Base-by-base conservation (phyloP, 75 land plant species). In the Adiantum capillusveneris region DNA sequence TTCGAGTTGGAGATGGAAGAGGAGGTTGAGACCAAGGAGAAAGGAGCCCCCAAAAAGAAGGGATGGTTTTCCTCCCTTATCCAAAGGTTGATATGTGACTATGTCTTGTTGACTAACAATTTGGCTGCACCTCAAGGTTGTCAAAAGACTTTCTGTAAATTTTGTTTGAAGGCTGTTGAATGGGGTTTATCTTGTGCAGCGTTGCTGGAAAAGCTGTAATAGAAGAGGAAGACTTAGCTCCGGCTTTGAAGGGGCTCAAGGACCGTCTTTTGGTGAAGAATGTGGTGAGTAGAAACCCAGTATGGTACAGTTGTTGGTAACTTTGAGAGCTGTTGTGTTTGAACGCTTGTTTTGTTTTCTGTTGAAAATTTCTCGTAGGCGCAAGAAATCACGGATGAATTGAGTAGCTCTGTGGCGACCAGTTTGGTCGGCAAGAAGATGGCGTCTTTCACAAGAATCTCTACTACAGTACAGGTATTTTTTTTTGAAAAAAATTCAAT, bases 201-300 rank as follows among this genome's bases (percentile, higher is more conserved):
- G 94, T 94, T 70, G 64, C 98, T n/a, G 98, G 98, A 6, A 94
- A 94, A 58, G 64, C 83, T 60, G 79, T 78, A 28, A 60, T 94
- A 66, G 96, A 86, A 71, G 81, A 76, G 69, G 71, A 79, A 25
- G 98, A 94, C 70, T 62, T 94, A 63, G 81, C 79, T 61, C 98
- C 98, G 36, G 98, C 96, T 59, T 46, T 94, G 72, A 90, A 90
- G 73, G 75, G 79, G 49, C 80, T 94, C 11, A 94, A 86, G 54
- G 98, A 94, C 56, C 76, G 96, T 52, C 71, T 94, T 1, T 90
- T 94, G 98, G 81, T 92, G 19, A 94, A 94, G 77, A 94, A 94
- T 80, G 98, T 94, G 88, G 97, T 91, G 80, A 74, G 97, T 43
- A 34, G 37, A 34, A 34, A 34, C 9, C n/a, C 9, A 34, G 3